Evolutionary conservation across 495 filamentous ascomycete species (phyloP), one percentile per base, ranked within the genome.

Genomic region (Patellaria atrata): DNA sequence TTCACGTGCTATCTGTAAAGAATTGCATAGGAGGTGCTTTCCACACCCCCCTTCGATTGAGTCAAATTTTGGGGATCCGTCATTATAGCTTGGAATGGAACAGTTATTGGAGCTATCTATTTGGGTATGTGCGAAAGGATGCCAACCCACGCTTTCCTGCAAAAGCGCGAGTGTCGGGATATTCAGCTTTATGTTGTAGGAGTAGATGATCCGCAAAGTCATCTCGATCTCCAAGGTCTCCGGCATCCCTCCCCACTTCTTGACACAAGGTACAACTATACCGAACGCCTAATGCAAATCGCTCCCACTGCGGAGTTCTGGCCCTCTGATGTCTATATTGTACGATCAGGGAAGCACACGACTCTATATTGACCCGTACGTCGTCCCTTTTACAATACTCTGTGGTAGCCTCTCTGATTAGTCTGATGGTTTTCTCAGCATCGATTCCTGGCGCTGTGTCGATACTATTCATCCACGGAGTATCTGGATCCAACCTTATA

Each of bases 291-390:
- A 31, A 18, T 10, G 28, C 28, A 16, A 31, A 31, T 2, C 28
- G 28, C 20, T 31, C 28, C 28, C 28, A 31, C 16, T 31, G 28
- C 28, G 28, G 15, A 11, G 28, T 31, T 3, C 28, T 14, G 11
- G 28, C 28, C 20, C 28, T 31, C n/a, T 31, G 28, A 14, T 18
- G 28, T 9, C 28, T 14, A 14, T 31, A 31, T 18, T 31, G 10
- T 14, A 31, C 28, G 10, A 31, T 14, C 28, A 7, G 28, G 10
- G 2, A 10, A 11, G 28, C 28, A 9, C 11, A 3, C 14, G 10
- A 5, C 9, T 31, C n/a, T 14, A 31, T 31, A 14, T 31, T 14
- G 10, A n/a, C 23, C 8, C 3, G 16, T 3, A 12, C 28, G 10
- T 16, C 28, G 14, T 14, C 12, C 12, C 17, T 31, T 3, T 31